Evolutionary conservation across 768 basidiomycete genomes (phyloP).

Genomic region (Porpolomopsis calyptriformis): DNA sequence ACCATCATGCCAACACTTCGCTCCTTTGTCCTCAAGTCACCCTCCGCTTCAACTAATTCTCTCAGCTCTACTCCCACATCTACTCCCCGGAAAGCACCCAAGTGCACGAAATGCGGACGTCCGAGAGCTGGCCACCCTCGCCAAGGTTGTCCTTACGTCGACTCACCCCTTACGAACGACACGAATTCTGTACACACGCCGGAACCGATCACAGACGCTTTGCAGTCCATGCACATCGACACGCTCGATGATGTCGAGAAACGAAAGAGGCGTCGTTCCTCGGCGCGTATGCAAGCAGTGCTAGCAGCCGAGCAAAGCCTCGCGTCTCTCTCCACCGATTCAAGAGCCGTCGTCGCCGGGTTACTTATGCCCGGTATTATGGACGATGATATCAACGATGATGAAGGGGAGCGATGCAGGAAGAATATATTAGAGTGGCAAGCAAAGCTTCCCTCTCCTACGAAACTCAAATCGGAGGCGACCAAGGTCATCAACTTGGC

Average conservation of each 20-base stretch:
- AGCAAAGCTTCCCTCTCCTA: conserved; percentile 15
- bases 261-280: conserved; percentile 16
- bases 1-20: conserved; percentile 7
- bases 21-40: conserved; percentile 3
- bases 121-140: conserved; percentile 52
- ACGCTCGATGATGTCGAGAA: conserved; percentile 10
- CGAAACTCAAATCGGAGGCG: conserved; percentile 15
- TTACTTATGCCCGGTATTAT: conserved; percentile 34
- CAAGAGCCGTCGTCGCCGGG: conserved; percentile 35
- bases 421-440: conserved; percentile 29
- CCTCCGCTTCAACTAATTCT: conserved; percentile 3
- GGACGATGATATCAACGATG: conserved; percentile 17
- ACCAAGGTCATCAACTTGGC: conserved; percentile 8
- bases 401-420: conserved; percentile 18
- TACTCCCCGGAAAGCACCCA: conserved; percentile 41
- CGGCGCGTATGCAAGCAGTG: conserved; percentile 13
- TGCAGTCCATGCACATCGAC: conserved; percentile 37
- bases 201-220: conserved; percentile 25
- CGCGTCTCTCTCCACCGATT: conserved; percentile 39
- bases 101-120: conserved; percentile 45
- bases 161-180: conserved; percentile 15
- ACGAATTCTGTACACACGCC: conserved; percentile 2
- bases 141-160: conserved; percentile 44
- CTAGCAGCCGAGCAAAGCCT: conserved; percentile 24
- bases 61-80: conserved; percentile 13